These are phyloP conservation scores for Aspergillus flavus DNA, from an alignment of 2,329 filamentous ascomycete species.

Conservation along the genomic window DNA sequence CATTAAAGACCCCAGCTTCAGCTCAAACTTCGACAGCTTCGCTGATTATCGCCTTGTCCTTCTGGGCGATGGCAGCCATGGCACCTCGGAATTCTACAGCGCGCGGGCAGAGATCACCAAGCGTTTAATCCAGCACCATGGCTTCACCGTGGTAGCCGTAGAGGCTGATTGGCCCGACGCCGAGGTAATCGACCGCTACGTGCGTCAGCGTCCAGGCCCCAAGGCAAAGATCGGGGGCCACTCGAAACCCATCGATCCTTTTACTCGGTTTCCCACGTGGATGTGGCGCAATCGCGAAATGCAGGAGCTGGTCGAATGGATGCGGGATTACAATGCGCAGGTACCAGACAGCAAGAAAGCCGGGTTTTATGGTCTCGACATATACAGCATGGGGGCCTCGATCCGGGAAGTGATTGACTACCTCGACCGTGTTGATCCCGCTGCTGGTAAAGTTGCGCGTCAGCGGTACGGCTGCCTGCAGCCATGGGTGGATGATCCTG, in stretches of 20 bases:
- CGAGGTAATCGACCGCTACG: slow-evolving; percentile 54
- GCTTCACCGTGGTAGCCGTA: slow-evolving; percentile 54
- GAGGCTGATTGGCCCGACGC: slow-evolving; percentile 60
- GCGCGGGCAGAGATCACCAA: slow-evolving; percentile 57
- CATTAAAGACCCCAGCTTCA: slow-evolving; percentile 41
- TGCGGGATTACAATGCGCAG: slow-evolving; percentile 47
- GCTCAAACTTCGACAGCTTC: slow-evolving; percentile 45
- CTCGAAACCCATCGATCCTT: slow-evolving; percentile 39
- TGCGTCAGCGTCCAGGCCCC: slow-evolving; percentile 48
- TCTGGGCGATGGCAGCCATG: slow-evolving; percentile 53
- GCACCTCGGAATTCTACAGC: slow-evolving; percentile 59
- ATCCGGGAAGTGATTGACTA: slow-evolving; percentile 54
- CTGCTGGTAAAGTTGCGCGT: slow-evolving; percentile 47
- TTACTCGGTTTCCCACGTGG: slow-evolving; percentile 57
- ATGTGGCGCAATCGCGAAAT: slow-evolving; percentile 60
- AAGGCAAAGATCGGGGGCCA: slow-evolving; percentile 33
- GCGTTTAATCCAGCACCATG: slow-evolving; percentile 52
- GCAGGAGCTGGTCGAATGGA: slow-evolving; percentile 55
- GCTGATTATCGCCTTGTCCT: slow-evolving; percentile 46
- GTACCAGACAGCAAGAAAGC: slow-evolving; percentile 34
- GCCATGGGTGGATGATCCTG: slow-evolving; percentile 54
- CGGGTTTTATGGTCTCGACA: slow-evolving; percentile 56
- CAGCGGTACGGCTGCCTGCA: slow-evolving; percentile 51
- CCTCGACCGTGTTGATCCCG: slow-evolving; percentile 49
- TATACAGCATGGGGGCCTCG: slow-evolving; percentile 53